Evolutionary conservation across 1,284 basidiomycete species (phyloP), one percentile per base, ranked within the genome.

Genomic region (Marasmius tenuissimus): DNA sequence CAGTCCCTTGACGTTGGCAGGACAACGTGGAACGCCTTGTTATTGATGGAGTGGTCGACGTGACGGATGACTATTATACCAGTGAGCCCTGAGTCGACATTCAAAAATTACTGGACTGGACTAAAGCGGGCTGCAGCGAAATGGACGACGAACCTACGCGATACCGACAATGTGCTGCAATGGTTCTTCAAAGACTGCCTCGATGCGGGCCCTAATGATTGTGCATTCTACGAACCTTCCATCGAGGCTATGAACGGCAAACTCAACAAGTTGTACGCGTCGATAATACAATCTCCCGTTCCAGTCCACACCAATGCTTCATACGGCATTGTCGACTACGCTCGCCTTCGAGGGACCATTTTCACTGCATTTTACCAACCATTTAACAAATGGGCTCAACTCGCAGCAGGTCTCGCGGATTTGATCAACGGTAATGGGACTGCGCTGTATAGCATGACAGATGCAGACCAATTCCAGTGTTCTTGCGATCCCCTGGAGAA

Each of bases 1-100:
- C 53, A 49, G 11, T 37, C 38, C 9, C 27, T 20, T 6, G 9
- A 14, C 22, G 27, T 7, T 47, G 20, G n/a, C 34, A 69, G 66
- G 62, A 68, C 8, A 64, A 67, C 27, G 65, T 69, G 0, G 67
- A 61, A 22, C 59, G 68, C 2, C 34, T 69, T 0, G 58, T 69
- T 37, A 64, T 69, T 33, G 68, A 69, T 54, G 68, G 67, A 8
- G 67, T 68, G 10, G 58, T 58, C 4, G 65, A 66, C 42, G 35
- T 61, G 12, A 10, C 27, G 16, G 64, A 65, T 7, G 54, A 62
- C 48, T 69, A 63, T 20, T 68, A 63, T 34, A 61, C 55, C 12
- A 48, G 65, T 67, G 38, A 10, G 62, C 45, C 9, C 1, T 42
- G 3, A 42, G 12, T n/a, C 6, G n/a, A 2, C 40, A 12, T 22